Evolutionary conservation across 2,329 filamentous ascomycete species (phyloP).

Genomic region (Simplicillium sp.): DNA sequence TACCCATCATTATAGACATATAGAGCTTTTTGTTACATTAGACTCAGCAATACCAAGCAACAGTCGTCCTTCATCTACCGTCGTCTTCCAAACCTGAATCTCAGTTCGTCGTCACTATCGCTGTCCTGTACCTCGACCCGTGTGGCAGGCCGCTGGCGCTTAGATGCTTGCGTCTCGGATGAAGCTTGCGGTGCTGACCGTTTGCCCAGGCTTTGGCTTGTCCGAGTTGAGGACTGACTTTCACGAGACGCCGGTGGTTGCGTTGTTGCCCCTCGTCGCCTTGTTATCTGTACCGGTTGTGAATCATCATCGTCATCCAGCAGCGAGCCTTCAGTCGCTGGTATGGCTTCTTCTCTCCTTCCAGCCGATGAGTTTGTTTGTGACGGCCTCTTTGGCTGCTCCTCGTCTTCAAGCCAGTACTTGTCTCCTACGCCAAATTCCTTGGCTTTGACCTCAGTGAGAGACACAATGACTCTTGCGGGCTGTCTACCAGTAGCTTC

Average conservation of each 20-base stretch:
- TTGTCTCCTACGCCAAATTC: conserved; percentile 66
- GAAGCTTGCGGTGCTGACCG: conserved; percentile 20
- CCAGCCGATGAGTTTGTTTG: too few relatives aligned
- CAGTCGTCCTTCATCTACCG: conserved; percentile 18
- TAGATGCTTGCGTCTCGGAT: conserved; percentile 15
- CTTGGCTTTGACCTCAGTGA: conserved; percentile 64
- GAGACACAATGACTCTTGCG: conserved; percentile 52
- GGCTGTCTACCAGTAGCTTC: conserved; percentile 31
- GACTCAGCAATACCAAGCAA: conserved; percentile 1
- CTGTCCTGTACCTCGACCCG: conserved; percentile 29
- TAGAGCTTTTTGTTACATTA: not conserved
- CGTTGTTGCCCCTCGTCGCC: conserved; percentile 1
- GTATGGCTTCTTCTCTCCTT: too few relatives aligned
- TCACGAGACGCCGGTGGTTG: conserved; percentile 2
- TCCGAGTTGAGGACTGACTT: conserved; percentile 8
- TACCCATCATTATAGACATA: not conserved
- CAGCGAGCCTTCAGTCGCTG: too few relatives aligned
- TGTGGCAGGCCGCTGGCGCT: conserved; percentile 11
- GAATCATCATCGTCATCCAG: too few relatives aligned
- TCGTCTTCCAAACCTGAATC: conserved; percentile 46
- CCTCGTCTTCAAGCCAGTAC: conserved; percentile 50
- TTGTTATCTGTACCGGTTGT: not conserved
- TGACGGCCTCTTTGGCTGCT: too few relatives aligned
- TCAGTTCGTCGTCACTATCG: conserved; percentile 46
- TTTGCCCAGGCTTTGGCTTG: conserved; percentile 20